Evolutionary conservation across 768 basidiomycete genomes (phyloP), one percentile per base, ranked within the genome.

Genomic region (Trametes punicea): DNA sequence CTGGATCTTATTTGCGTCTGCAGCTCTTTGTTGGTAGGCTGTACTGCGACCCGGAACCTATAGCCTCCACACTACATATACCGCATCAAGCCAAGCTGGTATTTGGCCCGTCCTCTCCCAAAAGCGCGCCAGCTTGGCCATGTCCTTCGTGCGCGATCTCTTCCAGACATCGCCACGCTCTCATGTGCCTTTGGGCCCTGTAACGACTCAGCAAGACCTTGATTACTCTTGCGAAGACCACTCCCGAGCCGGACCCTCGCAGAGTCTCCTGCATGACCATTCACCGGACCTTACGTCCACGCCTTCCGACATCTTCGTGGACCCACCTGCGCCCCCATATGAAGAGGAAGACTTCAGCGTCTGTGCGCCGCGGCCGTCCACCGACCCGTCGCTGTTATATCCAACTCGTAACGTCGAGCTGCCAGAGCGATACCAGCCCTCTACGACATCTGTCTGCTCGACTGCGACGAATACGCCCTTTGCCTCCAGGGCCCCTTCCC

Each of bases 401-500:
- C 51, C 73, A 4, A 42, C 59, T 3, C 51, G 55, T 42, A 39
- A 38, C 62, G 39, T 44, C 54, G 50, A 57, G 53, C 39, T 54
- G 23, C 38, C 58, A 16, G 44, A 39, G 8, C 36, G 50, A 40
- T 54, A 39, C 26, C 34, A 44, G 39, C 34, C 48, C n/a, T 55
- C 52, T 39, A 39, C 51, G 13, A 34, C 42, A 39, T 72, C 73
- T 1, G 51, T 65, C 20, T 67, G 62, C 38, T 71, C 72, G 2
- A 68, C 73, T 21, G 67, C 67, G 16, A 65, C 70, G 45, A 69
- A 63, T 29, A 79, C 84, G 0, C 82, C 87, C n/a, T 58, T 80
- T 13, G 80, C 79, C n/a, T 86, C 88, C 8, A 82, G 85, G 46
- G 73, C 81, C 11, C 64, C 75, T 13, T 87, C 88, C 0, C 88